Evolutionary conservation across 257 asterid genomes (phyloP), one percentile per base, ranked within the genome.

Genomic region (Gentiana straminea): DNA sequence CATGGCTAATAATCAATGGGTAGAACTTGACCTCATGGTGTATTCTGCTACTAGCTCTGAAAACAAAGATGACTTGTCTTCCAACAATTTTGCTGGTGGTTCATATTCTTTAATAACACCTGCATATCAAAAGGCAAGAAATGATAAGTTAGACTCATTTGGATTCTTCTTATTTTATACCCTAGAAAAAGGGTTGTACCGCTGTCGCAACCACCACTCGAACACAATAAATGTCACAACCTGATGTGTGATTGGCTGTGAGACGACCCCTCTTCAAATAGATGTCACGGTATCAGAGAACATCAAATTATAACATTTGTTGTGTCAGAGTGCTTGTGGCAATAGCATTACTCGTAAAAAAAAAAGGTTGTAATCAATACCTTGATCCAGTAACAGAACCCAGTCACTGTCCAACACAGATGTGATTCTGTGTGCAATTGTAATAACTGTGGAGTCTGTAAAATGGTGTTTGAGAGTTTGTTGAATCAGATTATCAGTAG

Each of bases 341-440:
- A 24, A 24, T 24, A 24, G 24, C 52, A 13, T 34, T 0, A 4
- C 12, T 10, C 3, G 35, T 48, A 34, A 52, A 43, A 36, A n/a
- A n/a, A 2, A 7, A 38, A 24, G 24, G 24, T 33, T 13, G 7
- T 49, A 33, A 8, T 13, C 36, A n/a, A 1, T 69, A 88, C 95
- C 95, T 0, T 86, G 70, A 61, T 85, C 89, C 53, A 89, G 62
- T 38, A 86, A 59, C 11, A 84, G 66, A 57, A 89, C 86, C 79
- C 77, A 76, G 68, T 84, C 79, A 55, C 97, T 83, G 73, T 83
- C 81, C 2, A 89, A 72, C 1, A 89, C 95, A 0, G 95, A 83
- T 9, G 95, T 85, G 47, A 86, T 86, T 73, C 95, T 81, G 54
- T 89, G 97, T 0, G 95, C 97, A 13, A 86, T 86, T 11, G 95